phyloP scores from a whole-genome alignment of 768 basidiomycete genomes.

The Phaffia australis region DNA sequence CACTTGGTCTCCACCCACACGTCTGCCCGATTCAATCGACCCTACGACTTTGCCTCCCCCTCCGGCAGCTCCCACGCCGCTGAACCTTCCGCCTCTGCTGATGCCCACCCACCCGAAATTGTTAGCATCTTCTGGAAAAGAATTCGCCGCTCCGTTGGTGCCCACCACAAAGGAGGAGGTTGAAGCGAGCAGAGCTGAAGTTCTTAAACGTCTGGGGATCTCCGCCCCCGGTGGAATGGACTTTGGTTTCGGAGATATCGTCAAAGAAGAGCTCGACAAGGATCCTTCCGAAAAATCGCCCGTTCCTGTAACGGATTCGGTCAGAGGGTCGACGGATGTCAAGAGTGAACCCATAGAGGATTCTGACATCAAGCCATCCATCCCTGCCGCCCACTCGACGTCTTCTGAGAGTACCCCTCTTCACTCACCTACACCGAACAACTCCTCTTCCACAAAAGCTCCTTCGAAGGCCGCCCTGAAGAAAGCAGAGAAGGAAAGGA shows the following conservation, averaged over 20 bases:
- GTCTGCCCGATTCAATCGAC: conserved; percentile 50
- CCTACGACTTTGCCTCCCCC: conserved; percentile 56
- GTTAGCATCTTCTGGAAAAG: conserved; percentile 85
- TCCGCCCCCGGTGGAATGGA: conserved; percentile 54
- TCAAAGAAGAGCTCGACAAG: conserved; percentile 18
- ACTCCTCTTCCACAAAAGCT: not conserved
- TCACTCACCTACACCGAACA: not conserved
- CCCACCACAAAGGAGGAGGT: conserved; percentile 57
- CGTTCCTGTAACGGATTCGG: not conserved
- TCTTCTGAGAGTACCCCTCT: no score
- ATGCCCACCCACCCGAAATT: conserved; percentile 59
- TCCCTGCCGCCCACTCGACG: not conserved
- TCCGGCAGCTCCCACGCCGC: not conserved
- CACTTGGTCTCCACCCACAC: conserved; percentile 53
- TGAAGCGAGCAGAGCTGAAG: conserved; percentile 74
- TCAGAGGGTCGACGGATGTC: not conserved
- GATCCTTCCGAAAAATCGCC: not conserved
- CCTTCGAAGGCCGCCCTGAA: conserved; percentile 11
- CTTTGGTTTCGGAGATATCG: conserved; percentile 43
- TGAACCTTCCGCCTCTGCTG: conserved; percentile 61
- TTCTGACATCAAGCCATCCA: not conserved
- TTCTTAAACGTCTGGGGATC: conserved; percentile 75
- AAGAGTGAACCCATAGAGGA: conserved; percentile 3
- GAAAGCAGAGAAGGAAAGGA: conserved; percentile 16
- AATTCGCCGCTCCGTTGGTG: conserved; percentile 47